Base-by-base conservation (phyloP, 176 grass and related monocot species). In the Rhynchospora breviuscula region DNA sequence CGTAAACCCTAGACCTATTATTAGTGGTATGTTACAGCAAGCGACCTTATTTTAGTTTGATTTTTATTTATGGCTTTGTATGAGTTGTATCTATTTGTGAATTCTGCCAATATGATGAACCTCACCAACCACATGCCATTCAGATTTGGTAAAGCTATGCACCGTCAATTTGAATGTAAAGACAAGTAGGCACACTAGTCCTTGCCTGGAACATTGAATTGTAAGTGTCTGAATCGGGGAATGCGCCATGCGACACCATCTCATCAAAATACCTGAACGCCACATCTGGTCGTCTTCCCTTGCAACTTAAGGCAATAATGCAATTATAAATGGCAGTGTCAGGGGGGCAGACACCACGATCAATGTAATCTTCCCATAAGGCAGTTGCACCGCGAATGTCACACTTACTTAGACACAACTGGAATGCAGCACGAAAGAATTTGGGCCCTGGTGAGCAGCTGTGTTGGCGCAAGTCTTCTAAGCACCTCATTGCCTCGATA, bases 231-330 rank as follows among this genome's bases (percentile, higher is more conserved):
- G 84, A 14, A 15, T 95, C 86, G 0, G 95, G 95, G 31, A 93
- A 98, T 14, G 89, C 91, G 52, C 95, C 91, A 71, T 88, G 68
- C 52, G 74, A 84, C 52, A 83, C 63, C 95, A 98, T 98, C 25
- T 93, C 88, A 3, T 98, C 91, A 2, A 98, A 29, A 65, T 91
- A 90, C 9, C 78, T 68, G 3, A 90, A 25, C 6, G 74, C 82
- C 46, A 25, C 52, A 56, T 93, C 87, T 8, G 67, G 33, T 26
- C 79, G 84, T 61, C 77, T 88, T 60, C 86, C 69, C 68, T 62
- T 68, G 68, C 91, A 89, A 44, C 70, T 81, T 74, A 98, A 47
- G 67, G 63, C 15, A 83, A 98, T 93, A 87, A 98, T 89, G 14
- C 61, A 88, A 79, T 63, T 91, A 81, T 93, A 98, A 84, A 98